Conservation (phyloP, 768 basidiomycete genomes). For the Lactarius indigo region DNA sequence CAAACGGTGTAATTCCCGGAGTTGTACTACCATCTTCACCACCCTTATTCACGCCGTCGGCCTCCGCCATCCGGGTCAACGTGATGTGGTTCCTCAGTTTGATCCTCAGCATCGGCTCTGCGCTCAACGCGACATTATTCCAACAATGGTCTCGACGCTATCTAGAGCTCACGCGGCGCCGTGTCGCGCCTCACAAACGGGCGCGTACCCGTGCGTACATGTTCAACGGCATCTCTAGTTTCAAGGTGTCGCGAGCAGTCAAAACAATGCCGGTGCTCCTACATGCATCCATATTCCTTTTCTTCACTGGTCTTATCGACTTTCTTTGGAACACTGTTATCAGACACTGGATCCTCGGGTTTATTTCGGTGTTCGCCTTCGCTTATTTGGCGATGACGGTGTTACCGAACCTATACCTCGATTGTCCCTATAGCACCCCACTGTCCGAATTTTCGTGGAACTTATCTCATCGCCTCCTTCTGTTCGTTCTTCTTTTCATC, state of each 20-base stretch:
- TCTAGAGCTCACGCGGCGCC: neutral
- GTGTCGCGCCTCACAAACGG: too few species aligned
- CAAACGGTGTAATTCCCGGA: too few species aligned
- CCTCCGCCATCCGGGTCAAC: neutral
- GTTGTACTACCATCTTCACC: too few species aligned
- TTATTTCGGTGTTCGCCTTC: neutral
- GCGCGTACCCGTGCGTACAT: neutral
- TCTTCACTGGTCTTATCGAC: neutral
- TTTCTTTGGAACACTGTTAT: neutral
- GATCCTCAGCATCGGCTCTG: neutral
- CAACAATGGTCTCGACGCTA: neutral
- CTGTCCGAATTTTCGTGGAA: neutral
- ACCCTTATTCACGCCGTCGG: neutral
- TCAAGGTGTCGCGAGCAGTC: neutral
- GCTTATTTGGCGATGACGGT: neutral
- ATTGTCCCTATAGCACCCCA: slow-evolving; percentile 8
- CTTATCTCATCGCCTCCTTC: neutral
- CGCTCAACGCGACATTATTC: neutral
- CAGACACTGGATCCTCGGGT: neutral
- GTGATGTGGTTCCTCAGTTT: slow-evolving; percentile 3
- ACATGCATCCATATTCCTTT: neutral
- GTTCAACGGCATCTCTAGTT: neutral
- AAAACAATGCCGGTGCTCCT: neutral
- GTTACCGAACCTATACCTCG: neutral
- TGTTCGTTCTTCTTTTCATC: neutral